Evolutionary conservation across 495 filamentous ascomycete genomes (phyloP).

Genomic region (Podospora comata): DNA sequence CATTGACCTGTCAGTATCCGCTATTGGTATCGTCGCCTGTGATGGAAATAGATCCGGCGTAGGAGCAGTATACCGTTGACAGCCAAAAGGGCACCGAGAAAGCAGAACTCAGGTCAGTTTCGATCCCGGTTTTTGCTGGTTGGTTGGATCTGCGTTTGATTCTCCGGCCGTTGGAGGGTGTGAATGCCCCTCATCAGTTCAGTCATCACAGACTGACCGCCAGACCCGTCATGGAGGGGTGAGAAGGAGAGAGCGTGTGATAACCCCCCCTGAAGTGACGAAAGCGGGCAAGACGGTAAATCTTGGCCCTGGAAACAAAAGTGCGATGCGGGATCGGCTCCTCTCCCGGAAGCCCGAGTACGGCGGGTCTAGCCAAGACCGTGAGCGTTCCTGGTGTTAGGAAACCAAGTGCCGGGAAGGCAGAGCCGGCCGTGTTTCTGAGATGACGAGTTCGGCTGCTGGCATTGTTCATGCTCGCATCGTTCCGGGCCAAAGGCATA

Average conservation of each 20-base stretch:
- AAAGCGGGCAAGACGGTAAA: background rate
- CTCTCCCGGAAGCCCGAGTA: constrained; percentile 9
- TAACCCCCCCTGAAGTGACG: background rate
- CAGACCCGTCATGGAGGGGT: background rate
- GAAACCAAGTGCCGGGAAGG: background rate
- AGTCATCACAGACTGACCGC: constrained; percentile 2
- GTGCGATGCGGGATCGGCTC: constrained; percentile 5
- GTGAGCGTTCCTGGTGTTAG: background rate
- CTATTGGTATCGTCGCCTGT: background rate
- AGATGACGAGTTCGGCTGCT: background rate
- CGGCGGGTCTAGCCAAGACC: constrained; percentile 4
- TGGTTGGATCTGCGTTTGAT: constrained; percentile 13
- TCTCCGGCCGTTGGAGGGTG: constrained; percentile 7
- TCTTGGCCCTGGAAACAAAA: background rate
- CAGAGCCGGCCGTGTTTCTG: background rate
- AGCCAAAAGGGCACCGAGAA: background rate
- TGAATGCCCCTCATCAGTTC: background rate
- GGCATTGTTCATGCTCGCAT: background rate
- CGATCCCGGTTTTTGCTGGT: background rate
- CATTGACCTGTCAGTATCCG: background rate
- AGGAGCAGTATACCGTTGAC: background rate
- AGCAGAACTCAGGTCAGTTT: background rate
- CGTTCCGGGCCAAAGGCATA: background rate
- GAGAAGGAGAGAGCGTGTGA: background rate
- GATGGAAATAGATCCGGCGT: background rate